Percentiles rank a stretch among this genome's conserved stretches.
Conservation (phyloP, 2,329 filamentous ascomycete genomes). For the Cadophora sp. region DNA sequence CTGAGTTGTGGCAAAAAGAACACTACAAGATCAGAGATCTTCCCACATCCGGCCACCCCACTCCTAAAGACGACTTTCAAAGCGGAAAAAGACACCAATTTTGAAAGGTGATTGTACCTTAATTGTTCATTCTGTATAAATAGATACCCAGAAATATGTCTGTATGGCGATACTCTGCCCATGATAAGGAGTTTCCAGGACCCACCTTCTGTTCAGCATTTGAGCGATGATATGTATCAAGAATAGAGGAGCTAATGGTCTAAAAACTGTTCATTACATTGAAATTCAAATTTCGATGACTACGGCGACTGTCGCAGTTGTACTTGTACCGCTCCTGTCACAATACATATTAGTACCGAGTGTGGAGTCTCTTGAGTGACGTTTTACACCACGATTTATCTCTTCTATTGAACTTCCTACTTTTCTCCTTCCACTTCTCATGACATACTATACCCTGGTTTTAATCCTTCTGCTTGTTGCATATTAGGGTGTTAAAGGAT, state of each 20-base stretch:
- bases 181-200: neutral
- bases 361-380: too few species aligned
- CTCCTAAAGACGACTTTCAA: neutral
- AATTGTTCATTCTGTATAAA: slow-evolving; percentile 10
- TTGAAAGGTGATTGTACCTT: neutral
- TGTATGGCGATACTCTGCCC: neutral
- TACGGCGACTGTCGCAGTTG: too few species aligned
- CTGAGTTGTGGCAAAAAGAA: neutral
- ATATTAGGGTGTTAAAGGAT: too few species aligned
- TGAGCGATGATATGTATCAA: neutral
- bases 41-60: neutral
- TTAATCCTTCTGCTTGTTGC: too few species aligned
- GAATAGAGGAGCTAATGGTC: neutral
- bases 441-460: too few species aligned
- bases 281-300: neutral
- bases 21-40: neutral
- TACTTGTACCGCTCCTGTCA: too few species aligned
- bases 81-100: neutral
- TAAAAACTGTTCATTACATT: neutral
- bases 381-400: too few species aligned
- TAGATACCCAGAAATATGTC: neutral
- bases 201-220: neutral
- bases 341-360: too few species aligned
- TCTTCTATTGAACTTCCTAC: too few species aligned
- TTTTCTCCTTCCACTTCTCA: too few species aligned